These are phyloP conservation scores for Monosporascus ibericus DNA, from an alignment of 2,329 filamentous ascomycete species.

Conservation along the genomic window DNA sequence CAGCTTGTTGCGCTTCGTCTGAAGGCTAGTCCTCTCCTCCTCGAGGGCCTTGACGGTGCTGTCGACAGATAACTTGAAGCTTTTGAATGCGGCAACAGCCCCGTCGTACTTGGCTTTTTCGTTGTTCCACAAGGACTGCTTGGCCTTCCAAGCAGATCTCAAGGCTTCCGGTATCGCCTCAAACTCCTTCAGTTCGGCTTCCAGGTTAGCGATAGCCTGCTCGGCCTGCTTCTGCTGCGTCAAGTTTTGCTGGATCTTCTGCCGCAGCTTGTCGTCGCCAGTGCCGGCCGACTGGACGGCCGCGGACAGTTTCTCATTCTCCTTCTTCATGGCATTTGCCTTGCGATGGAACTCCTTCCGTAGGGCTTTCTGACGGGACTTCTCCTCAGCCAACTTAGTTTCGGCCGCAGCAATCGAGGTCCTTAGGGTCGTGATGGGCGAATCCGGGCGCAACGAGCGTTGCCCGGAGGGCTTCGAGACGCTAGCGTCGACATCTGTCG, in stretches of 20 bases:
- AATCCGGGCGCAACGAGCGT: conserved; percentile 64
- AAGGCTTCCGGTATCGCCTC: conserved; percentile 60
- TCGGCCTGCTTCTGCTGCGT: conserved; percentile 65
- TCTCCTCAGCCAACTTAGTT: conserved; percentile 63
- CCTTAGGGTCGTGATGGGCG: conserved; percentile 68
- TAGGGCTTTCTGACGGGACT: conserved; percentile 60
- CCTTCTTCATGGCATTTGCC: conserved; percentile 61
- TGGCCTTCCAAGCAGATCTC: conserved; percentile 47
- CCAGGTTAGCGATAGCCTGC: conserved; percentile 48
- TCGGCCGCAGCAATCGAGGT: conserved; percentile 71
- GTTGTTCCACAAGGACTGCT: conserved; percentile 45
- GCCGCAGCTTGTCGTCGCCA: conserved; percentile 68
- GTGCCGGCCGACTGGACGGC: conserved; percentile 64
- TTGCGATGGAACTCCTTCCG: conserved; percentile 71
- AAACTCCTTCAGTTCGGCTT: conserved; percentile 56
- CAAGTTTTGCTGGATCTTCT: conserved; percentile 69
- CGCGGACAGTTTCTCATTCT: conserved; percentile 63
- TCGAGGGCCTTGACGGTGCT: conserved; percentile 56
- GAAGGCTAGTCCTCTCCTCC: conserved; percentile 56
- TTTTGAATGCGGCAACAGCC: conserved; percentile 47
- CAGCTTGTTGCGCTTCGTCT: conserved; percentile 68
- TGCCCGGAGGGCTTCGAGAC: conserved; percentile 38
- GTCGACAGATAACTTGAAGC: conserved; percentile 56
- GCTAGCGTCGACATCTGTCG: conserved; percentile 30
- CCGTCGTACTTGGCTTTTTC: conserved; percentile 57